Conservation (phyloP, 768 basidiomycete species). For the Xerocomus potaroensis region DNA sequence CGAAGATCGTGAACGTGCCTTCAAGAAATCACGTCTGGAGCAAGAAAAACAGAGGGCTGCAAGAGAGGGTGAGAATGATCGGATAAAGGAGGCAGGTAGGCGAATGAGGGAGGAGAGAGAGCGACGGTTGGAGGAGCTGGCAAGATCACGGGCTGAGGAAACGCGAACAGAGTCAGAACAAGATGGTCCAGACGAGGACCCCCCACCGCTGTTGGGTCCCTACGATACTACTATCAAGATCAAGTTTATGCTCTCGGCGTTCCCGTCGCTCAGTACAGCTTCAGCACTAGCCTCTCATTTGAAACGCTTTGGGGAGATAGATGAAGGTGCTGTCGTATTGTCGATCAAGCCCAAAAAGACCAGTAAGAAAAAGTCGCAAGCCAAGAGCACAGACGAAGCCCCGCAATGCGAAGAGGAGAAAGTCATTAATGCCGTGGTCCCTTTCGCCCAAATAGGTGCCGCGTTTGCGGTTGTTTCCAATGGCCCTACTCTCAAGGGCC, state of each 20-base stretch:
- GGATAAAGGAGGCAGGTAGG: constrained; percentile 72
- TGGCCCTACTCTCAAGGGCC: constrained; percentile 45
- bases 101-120: constrained; percentile 64
- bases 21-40: constrained; percentile 68
- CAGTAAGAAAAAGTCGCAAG: constrained; percentile 34
- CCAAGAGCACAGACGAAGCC: constrained; percentile 29
- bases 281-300: constrained; percentile 39
- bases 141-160: constrained; percentile 31
- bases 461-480: constrained; percentile 74
- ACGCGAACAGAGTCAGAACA: constrained; percentile 26
- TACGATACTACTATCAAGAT: constrained; percentile 74
- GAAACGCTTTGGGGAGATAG: constrained; percentile 56
- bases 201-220: constrained; percentile 57
- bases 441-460: constrained; percentile 70
- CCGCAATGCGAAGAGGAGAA: constrained; percentile 42
- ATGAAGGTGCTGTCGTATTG: constrained; percentile 62
- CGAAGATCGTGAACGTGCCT: constrained; percentile 70
- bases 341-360: constrained; percentile 56
- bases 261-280: constrained; percentile 32
- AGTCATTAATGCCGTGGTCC: constrained; percentile 65
- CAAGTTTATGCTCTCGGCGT: constrained; percentile 58
- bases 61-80: constrained; percentile 59
- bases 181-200: constrained; percentile 38
- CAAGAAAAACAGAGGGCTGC: constrained; percentile 54
- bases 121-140: constrained; percentile 43